Evolutionary conservation across 208 protist genomes (phyloP).

Genomic region (Crithidia sp.): DNA sequence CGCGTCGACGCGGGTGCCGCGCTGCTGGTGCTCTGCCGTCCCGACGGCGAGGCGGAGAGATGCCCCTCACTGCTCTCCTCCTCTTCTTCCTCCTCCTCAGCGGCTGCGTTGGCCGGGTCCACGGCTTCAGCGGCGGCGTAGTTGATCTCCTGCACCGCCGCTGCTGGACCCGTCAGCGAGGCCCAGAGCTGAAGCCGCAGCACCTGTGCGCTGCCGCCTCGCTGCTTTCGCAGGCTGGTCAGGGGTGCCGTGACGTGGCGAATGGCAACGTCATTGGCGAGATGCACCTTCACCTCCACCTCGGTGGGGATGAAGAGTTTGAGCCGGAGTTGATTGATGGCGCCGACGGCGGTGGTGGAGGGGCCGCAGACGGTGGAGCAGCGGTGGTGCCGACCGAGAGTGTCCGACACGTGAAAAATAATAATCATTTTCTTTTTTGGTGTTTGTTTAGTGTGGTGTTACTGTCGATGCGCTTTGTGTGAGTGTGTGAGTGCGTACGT

Average conservation of each 20-base stretch:
- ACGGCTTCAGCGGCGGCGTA: conserved; percentile 27
- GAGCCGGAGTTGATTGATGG: conserved; percentile 38
- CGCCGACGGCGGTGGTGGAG: conserved; percentile 43
- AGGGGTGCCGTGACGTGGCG: conserved; percentile 44
- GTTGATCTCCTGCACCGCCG: conserved; percentile 30
- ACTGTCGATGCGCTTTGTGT: no score
- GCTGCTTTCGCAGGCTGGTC: conserved; percentile 54
- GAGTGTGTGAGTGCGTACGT: no score
- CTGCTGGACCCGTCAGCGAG: conserved; percentile 21
- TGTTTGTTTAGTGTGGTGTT: not conserved
- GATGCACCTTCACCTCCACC: conserved; percentile 42
- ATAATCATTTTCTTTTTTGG: conserved; percentile 41
- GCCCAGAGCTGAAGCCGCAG: conserved; percentile 41
- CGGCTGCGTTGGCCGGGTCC: conserved; percentile 1
- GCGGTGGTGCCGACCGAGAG: conserved; percentile 17
- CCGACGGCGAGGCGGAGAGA: conserved; percentile 7
- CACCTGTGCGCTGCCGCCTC: conserved; percentile 35
- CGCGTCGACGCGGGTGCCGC: not conserved
- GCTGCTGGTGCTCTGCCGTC: not conserved
- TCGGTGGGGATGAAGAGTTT: conserved; percentile 39
- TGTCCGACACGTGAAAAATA: conserved; percentile 39
- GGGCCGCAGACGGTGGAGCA: conserved; percentile 35
- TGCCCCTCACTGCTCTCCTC: not conserved
- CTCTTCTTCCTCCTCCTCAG: conserved; percentile 25
- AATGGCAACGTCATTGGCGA: conserved; percentile 44